Percentiles rank a stretch among this genome's conserved stretches.
Evolutionary conservation across 345 rosid species (phyloP).

Genomic region (Brassica juncea): DNA sequence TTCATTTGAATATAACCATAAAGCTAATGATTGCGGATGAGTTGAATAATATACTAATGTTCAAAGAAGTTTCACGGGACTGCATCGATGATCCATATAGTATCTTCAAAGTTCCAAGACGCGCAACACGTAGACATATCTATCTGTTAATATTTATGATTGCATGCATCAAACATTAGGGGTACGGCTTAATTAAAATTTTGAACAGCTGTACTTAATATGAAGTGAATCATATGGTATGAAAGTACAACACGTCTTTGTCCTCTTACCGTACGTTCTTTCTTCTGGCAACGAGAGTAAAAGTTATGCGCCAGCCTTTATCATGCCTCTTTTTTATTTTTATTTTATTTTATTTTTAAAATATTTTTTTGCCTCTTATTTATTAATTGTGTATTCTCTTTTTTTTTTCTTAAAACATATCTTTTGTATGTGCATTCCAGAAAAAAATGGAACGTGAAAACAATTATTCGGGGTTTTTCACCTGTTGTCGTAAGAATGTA

Average conservation of each 20-base stretch:
- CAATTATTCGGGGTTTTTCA: neutral
- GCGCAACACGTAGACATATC: slow-evolving; percentile 1
- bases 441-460: neutral
- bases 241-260: slow-evolving; percentile 43
- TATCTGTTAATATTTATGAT: slow-evolving; percentile 21
- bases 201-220: slow-evolving; percentile 34
- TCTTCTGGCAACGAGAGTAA: slow-evolving; percentile 34
- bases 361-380: neutral
- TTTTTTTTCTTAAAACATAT: neutral
- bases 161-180: slow-evolving; percentile 29
- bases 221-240: slow-evolving; percentile 28
- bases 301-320: slow-evolving; percentile 35
- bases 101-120: slow-evolving; percentile 8
- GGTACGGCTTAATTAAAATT: slow-evolving; percentile 27
- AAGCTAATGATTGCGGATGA: slow-evolving; percentile 3
- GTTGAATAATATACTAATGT: neutral
- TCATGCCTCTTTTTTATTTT: neutral
- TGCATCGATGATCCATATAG: slow-evolving; percentile 6
- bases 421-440: neutral
- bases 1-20: neutral
- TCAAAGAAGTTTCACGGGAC: slow-evolving; percentile 28
- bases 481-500: neutral
- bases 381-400: neutral
- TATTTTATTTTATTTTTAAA: neutral
- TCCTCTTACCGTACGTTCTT: slow-evolving; percentile 41